These are phyloP conservation scores for Mucor lusitanicus DNA, from an alignment of 371 early-diverging fungal species.

Conservation along the genomic window DNA sequence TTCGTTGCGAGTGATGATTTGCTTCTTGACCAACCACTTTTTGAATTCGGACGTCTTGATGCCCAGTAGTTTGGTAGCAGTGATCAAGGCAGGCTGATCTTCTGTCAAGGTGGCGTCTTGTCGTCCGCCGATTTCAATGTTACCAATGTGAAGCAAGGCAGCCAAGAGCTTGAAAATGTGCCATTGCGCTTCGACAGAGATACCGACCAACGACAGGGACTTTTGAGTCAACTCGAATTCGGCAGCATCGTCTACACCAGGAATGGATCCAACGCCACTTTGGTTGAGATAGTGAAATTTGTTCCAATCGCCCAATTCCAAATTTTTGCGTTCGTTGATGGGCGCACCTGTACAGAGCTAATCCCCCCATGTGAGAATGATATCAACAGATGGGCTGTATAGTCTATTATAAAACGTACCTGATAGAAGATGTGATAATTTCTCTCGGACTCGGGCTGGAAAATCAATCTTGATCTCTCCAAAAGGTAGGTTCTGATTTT, in stretches of 20 bases:
- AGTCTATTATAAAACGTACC: conserved; percentile 30
- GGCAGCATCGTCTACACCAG: conserved; percentile 88
- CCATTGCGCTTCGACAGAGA: conserved; percentile 84
- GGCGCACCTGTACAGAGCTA: conserved; percentile 89
- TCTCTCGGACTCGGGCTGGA: conserved; percentile 91
- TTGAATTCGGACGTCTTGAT: conserved; percentile 76
- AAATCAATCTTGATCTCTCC: conserved; percentile 96
- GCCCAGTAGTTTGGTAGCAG: conserved; percentile 72
- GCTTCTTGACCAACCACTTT: conserved; percentile 89
- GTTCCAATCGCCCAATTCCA: conserved; percentile 76
- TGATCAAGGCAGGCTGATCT: conserved; percentile 69
- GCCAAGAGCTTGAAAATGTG: conserved; percentile 89
- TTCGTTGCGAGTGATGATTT: conserved; percentile 86
- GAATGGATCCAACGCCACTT: conserved; percentile 80
- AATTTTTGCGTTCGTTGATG: conserved; percentile 75
- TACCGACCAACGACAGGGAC: conserved; percentile 85
- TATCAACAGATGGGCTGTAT: no score
- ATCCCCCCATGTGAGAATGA: no score
- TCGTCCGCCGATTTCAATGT: conserved; percentile 81
- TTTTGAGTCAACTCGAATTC: conserved; percentile 90
- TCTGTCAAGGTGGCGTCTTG: conserved; percentile 75
- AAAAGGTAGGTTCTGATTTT: conserved; percentile 96
- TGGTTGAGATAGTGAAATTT: conserved; percentile 88
- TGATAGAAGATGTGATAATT: conserved; percentile 99
- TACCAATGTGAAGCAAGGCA: conserved; percentile 91